Base-by-base conservation (phyloP, 139 green algal genomes). In the Chlorella sp. region DNA sequence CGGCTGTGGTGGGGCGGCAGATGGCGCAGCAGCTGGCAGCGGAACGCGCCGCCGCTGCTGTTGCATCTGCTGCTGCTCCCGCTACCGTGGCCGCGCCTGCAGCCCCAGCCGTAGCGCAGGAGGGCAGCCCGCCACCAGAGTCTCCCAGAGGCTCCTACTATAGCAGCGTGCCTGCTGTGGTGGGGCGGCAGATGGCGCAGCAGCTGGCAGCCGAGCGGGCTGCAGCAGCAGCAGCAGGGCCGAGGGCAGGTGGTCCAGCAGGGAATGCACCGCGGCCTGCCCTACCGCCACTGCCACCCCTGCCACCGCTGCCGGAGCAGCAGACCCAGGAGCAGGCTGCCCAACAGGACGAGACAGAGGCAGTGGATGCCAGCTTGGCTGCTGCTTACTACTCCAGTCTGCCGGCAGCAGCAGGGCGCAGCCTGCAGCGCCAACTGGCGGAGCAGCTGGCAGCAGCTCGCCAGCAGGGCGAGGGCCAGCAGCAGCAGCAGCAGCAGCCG, bases 361-460 rank as follows among this genome's bases (percentile, higher is more conserved):
- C 11, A 11, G 18, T 34, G 12, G 56, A 36, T 11, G 55, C 56
- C 20, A 62, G 62, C 60, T 23, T 32, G 47, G n/a, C 51, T 26
- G 47, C 15, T 13, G 74, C 56, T 4, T 84, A 84, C 21, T 84
- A 84, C 63, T 51, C 26, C 67, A 85, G 80, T 51, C 44, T 85
- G 67, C 80, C 80, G 21, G 80, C 80, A 21, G 67, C 51, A 4
- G 80, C 80, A 2, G 80, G 80, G 16, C 80, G 80, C 39, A 47
- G 32, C 34, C 55, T 85, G 80, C 47, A 69, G 67, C 65, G 23
- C 44, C 51, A 85, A 36, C 80, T 85, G 47, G 68, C 70, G 21
- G 20, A 65, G 41, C 16, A 85, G 44, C 67, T 85, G 55, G 80
- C 80, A 17, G 80, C 67, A 0, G 80, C 67, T 20, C 51, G 51